Evolutionary conservation across 129 eudicot species (phyloP), one percentile per base, ranked within the genome.

Genomic region (Tanacetum coccineum): DNA sequence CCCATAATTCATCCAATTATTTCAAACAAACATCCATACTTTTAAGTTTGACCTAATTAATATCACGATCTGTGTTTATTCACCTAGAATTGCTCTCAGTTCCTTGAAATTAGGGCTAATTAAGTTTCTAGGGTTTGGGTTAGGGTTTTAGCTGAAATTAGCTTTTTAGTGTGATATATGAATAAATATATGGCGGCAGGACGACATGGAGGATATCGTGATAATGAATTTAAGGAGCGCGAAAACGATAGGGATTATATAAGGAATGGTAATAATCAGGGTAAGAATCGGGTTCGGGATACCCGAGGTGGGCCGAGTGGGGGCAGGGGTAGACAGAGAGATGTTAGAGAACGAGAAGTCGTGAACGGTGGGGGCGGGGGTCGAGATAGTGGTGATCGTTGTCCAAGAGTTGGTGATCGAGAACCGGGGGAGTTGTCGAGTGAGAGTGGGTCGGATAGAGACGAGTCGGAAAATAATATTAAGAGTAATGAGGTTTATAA

Each of bases 351-450:
- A 59, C 66, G 88, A 65, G 90, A 79, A 46, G 47, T 54, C 59
- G 59, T 64, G 61, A 85, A 87, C 64, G 87, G 42, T 36, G 42
- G 42, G 42, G 42, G 9, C 17, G 17, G 17, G 53, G 53, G 53
- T 13, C 17, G 14, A 11, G 53, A 48, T 48, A 48, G 53, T 51
- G 59, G 70, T 71, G 87, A 65, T 51, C 30, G 49, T 69, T 55
- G 42, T 1, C 81, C 66, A 1, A 80, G 81, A 39, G 59, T 55
- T 36, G 64, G 75, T 13, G 98, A 88, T 63, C 84, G 95, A 39
- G 98, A 92, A 67, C 96, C 98, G 2, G 98, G 98, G 32, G 98
- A 92, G 78, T 65, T 92, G 75, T 88, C 96, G 13, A 88, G 98
- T 74, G 96, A 91, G 45, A 81, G 85, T 80, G 96, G 95, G 40